Percentiles rank a stretch among this genome's conserved stretches.
These are phyloP conservation scores for Phytophthora capsici DNA, from an alignment of 352 stramenopile species.

Conservation along the genomic window DNA sequence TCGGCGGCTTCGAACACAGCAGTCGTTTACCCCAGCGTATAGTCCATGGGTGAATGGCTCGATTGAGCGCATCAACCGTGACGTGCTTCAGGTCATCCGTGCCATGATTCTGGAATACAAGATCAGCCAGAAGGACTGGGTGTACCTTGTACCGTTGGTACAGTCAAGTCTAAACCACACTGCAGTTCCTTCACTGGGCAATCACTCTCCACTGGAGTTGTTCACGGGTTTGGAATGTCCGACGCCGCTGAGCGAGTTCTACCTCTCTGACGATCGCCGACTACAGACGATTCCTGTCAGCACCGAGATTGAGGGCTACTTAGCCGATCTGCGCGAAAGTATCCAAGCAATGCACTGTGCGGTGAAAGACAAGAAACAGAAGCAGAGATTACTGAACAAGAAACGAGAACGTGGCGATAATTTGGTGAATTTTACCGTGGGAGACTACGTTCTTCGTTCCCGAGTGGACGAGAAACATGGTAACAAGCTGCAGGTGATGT, in stretches of 20 bases:
- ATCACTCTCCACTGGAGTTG: neutral
- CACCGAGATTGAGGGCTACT: neutral
- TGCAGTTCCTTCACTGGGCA: neutral
- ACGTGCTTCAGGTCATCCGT: neutral
- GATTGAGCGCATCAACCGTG: neutral
- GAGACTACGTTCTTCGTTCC: neutral
- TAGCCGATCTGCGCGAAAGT: neutral
- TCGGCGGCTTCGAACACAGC: neutral
- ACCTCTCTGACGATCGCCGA: neutral
- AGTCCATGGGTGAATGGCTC: neutral
- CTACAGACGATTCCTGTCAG: neutral
- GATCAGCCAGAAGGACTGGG: neutral
- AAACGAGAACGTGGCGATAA: neutral
- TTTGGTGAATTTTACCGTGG: neutral
- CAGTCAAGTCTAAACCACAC: conserved; percentile 28
- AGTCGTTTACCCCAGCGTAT: neutral
- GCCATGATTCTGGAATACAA: neutral
- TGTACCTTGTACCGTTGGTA: neutral
- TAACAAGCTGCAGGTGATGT: neutral
- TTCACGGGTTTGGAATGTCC: neutral
- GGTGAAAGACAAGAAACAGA: neutral
- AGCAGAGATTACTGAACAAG: neutral
- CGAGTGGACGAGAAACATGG: neutral
- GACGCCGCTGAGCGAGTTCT: neutral
- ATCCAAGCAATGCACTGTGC: neutral